Evolutionary conservation across 257 asterid species (phyloP).

Genomic region (Rubia yunnanensis): DNA sequence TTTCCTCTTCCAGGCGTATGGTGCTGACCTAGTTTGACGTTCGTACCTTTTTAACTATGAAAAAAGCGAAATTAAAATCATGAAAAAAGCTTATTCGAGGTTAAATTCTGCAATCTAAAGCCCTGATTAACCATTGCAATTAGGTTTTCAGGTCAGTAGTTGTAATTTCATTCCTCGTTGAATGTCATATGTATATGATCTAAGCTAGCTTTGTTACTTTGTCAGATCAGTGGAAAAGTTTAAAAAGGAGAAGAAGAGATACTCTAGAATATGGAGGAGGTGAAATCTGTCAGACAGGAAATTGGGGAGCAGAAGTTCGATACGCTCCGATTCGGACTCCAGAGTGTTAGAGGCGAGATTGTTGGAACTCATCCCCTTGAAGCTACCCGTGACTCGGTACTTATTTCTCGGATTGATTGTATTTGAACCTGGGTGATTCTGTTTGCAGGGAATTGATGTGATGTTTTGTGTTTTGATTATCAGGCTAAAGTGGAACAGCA

Average conservation of each 20-base stretch:
- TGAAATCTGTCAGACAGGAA: slow-evolving; percentile 19
- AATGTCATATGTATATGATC: neutral
- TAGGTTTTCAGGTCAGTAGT: neutral
- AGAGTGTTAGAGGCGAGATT: slow-evolving; percentile 81
- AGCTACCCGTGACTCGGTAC: slow-evolving; percentile 53
- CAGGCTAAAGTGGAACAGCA: slow-evolving; percentile 51
- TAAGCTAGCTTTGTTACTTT: neutral
- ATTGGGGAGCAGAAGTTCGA: slow-evolving; percentile 26
- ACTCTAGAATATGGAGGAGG: slow-evolving; percentile 15
- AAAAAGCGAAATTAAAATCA: neutral
- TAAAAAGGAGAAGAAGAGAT: neutral
- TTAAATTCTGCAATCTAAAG: neutral
- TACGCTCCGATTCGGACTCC: slow-evolving; percentile 47
- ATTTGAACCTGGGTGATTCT: neutral
- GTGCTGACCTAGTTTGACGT: neutral
- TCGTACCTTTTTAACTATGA: neutral
- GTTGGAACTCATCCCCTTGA: slow-evolving; percentile 80
- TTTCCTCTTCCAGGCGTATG: neutral
- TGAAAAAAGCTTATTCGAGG: neutral
- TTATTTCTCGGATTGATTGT: neutral
- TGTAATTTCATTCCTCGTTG: neutral
- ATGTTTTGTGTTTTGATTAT: neutral
- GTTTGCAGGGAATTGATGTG: neutral
- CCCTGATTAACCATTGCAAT: neutral
- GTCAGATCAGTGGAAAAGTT: neutral